phyloP scores from a whole-genome alignment of 2,329 filamentous ascomycete genomes.

The Nemania serpens region DNA sequence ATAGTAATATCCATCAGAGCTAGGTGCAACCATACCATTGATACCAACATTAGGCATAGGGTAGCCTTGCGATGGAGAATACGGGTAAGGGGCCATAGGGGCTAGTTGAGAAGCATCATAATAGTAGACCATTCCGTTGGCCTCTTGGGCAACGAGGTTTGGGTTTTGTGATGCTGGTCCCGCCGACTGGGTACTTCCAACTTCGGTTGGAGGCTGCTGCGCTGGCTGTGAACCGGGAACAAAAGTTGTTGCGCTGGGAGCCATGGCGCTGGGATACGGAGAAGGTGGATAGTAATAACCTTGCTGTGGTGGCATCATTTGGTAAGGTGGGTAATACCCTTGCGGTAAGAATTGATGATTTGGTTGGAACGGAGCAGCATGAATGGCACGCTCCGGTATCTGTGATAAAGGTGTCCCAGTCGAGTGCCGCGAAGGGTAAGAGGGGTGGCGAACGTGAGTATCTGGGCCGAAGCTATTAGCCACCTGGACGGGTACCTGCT shows the following conservation, averaged over 20 bases:
- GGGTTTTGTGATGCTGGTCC: constrained; percentile 60
- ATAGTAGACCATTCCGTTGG: constrained; percentile 96
- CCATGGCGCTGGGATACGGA: constrained; percentile 43
- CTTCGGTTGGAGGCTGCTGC: constrained; percentile 49
- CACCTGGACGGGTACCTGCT: constrained; percentile 84
- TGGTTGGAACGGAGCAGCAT: constrained; percentile 88
- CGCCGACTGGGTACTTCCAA: constrained; percentile 41
- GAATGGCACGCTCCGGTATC: constrained; percentile 89
- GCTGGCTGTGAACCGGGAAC: constrained; percentile 55
- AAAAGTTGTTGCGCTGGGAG: constrained; percentile 57
- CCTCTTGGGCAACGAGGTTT: constrained; percentile 77
- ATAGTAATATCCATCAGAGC: constrained; percentile 73
- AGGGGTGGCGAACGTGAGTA: constrained; percentile 68
- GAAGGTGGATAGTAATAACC: constrained; percentile 71
- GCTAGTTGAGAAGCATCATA: constrained; percentile 79
- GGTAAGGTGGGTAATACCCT: constrained; percentile 64
- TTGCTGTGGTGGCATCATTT: constrained; percentile 61
- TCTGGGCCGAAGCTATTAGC: constrained; percentile 61
- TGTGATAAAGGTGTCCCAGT: constrained; percentile 84
- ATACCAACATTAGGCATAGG: constrained; percentile 62
- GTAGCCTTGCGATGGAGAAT: constrained; percentile 58
- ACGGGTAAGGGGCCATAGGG: constrained; percentile 52
- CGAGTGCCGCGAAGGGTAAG: constrained; percentile 72
- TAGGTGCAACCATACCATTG: constrained; percentile 79
- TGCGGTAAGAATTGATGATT: constrained; percentile 65